Base-by-base conservation (phyloP, 2,329 filamentous ascomycete genomes). In the Neonectria hederae region DNA sequence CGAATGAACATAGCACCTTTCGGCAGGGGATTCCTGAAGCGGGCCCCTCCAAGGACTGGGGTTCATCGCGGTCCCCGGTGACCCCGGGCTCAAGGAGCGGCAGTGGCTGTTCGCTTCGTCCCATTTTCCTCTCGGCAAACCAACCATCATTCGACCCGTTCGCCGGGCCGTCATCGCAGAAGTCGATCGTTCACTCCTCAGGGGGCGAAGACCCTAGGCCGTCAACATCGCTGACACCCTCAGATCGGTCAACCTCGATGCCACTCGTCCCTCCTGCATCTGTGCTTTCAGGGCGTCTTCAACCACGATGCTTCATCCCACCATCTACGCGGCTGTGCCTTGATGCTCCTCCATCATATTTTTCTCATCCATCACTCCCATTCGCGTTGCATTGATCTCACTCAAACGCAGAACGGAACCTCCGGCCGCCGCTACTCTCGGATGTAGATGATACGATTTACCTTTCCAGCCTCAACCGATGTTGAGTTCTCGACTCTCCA, bases 101-200 rank as follows among this genome's bases (percentile, higher is more conserved):
- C 61, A 63, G 49, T 59, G 61, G 54, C 51, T 54, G 49, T 45
- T 35, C 54, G 45, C 46, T 38, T 38, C 35, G 35, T 55, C 32
- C 61, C 43, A 43, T 63, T 45, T 55, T 26, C 26, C 21, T 63
- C 49, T 38, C 26, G 55, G 45, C 24, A 53, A 21, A 26, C 42
- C 55, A 32, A 22, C 43, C 66, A 59, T 54, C 68, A 68, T 35
- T 54, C 42, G 61, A 62, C 68, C 65, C 67, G 65, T 71, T 58
- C 60, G 63, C 63, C 70, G 70, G 70, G 62, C 70, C 70, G 70
- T 58, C 54, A 43, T 59, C 62, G 59, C 69, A 59, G 61, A 67
- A 67, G 60, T 64, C 61, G 60, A 54, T 64, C 67, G 51, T 52
- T 52, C 40, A 49, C 63, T 68, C 63, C 60, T 53, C 56, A 56